These are phyloP conservation scores for Pleoardoris graminearum DNA, from an alignment of 2,329 filamentous ascomycete genomes.

Conservation along the genomic window DNA sequence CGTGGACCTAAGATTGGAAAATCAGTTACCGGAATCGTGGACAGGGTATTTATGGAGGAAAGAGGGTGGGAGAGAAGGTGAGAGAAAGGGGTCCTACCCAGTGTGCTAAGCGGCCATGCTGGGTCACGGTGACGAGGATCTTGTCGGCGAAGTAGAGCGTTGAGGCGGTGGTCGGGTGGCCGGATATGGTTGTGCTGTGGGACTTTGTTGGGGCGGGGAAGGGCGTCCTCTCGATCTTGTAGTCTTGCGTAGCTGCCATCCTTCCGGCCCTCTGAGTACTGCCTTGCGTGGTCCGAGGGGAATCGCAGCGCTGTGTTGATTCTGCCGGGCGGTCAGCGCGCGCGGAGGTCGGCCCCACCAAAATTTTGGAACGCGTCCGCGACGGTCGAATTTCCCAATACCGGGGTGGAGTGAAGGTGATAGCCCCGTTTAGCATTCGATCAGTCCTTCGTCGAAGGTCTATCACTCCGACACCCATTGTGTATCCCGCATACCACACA, in stretches of 20 bases:
- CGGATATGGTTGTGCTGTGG: slow-evolving; percentile 64
- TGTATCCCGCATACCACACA: too few species aligned
- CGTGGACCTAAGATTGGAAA: slow-evolving; percentile 78
- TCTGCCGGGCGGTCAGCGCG: slow-evolving; percentile 5
- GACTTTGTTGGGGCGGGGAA: slow-evolving; percentile 69
- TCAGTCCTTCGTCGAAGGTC: too few species aligned
- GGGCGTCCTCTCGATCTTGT: slow-evolving; percentile 45
- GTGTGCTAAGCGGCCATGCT: slow-evolving; percentile 82
- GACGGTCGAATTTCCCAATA: too few species aligned
- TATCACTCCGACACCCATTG: too few species aligned
- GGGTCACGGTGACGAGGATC: slow-evolving; percentile 85
- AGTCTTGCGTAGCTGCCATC: slow-evolving; percentile 14
- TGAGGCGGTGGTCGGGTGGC: slow-evolving; percentile 71
- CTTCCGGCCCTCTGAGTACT: too few species aligned
- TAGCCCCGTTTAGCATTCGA: not conserved
- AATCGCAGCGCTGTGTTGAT: too few species aligned
- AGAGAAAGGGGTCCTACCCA: slow-evolving; percentile 72
- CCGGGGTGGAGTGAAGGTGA: too few species aligned
- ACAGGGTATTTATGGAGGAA: slow-evolving; percentile 6
- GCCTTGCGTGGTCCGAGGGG: too few species aligned
- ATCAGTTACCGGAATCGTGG: too few species aligned
- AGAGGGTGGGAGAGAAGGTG: not conserved
- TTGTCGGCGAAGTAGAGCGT: slow-evolving; percentile 82
- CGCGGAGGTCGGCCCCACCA: not conserved
- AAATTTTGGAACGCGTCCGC: not conserved